Conservation (phyloP, 257 asterid species). For the Lantana camara region DNA sequence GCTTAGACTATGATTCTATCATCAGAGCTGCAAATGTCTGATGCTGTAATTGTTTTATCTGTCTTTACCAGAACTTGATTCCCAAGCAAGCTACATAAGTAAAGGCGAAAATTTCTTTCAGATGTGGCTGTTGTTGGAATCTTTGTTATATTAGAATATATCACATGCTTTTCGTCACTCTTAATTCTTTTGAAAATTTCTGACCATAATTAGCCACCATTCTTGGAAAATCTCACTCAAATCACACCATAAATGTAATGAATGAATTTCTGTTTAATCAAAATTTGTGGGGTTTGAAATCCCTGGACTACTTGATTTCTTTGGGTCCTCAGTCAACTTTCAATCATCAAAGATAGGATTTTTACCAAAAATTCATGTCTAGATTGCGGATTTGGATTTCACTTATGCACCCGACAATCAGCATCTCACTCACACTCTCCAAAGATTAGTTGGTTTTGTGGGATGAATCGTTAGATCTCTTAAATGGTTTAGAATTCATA, state of each 20-base stretch:
- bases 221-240: background rate
- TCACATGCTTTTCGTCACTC: background rate
- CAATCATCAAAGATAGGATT: background rate
- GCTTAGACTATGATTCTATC: slow-evolving; percentile 25
- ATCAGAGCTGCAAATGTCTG: slow-evolving; percentile 13
- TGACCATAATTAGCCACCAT: background rate
- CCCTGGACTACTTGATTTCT: background rate
- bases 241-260: background rate
- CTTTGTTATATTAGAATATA: background rate
- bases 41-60: slow-evolving; percentile 21
- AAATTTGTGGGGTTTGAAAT: background rate
- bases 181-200: background rate
- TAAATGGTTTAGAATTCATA: no score
- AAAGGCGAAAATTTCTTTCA: slow-evolving; percentile 14
- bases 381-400: no score
- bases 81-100: slow-evolving; percentile 55
- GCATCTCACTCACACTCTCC: no score
- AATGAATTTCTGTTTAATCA: background rate
- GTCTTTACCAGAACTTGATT: slow-evolving; percentile 56
- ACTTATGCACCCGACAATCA: no score
- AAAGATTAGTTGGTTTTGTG: no score
- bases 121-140: background rate
- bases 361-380: background rate
- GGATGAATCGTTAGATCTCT: no score
- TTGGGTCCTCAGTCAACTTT: background rate